Percentiles rank a stretch among this genome's conserved stretches.
Evolutionary conservation across 2,329 filamentous ascomycete genomes (phyloP).

Genomic region (Alternaria arbusti): DNA sequence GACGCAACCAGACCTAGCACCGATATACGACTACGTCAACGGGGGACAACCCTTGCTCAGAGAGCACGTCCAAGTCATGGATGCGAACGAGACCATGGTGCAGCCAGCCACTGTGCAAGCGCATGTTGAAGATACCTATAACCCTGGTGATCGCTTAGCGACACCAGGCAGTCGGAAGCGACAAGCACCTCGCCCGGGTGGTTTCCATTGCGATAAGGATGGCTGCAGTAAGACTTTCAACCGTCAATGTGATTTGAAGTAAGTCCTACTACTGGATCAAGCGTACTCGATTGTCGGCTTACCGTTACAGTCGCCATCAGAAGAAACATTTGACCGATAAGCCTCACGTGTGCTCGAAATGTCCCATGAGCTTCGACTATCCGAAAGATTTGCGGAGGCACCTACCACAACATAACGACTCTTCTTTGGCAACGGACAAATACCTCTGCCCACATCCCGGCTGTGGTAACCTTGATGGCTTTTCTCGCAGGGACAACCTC

Average conservation of each 20-base stretch:
- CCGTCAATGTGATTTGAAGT: constrained; percentile 46
- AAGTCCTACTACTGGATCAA: constrained; percentile 16
- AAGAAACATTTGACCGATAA: constrained; percentile 40
- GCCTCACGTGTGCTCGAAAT: constrained; percentile 41
- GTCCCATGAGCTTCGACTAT: constrained; percentile 42
- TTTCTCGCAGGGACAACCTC: constrained; percentile 46
- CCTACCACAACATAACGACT: constrained; percentile 31
- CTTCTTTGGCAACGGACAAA: constrained; percentile 14
- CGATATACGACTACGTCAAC: constrained; percentile 9
- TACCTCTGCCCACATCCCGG: constrained; percentile 33
- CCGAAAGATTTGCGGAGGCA: constrained; percentile 45
- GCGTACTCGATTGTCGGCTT: constrained; percentile 8
- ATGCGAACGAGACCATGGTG: constrained; percentile 38
- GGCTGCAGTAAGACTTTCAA: constrained; percentile 37
- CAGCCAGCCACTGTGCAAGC: constrained; percentile 32
- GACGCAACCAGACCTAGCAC: constrained; percentile 8
- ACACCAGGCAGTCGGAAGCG: constrained; percentile 16
- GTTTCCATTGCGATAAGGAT: constrained; percentile 30
- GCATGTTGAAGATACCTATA: constrained; percentile 39
- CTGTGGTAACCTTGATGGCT: constrained; percentile 38
- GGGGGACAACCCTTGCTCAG: constrained; percentile 12
- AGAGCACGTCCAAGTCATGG: constrained; percentile 19
- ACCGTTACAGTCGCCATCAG: constrained; percentile 37
- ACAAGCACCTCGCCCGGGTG: constrained; percentile 32
- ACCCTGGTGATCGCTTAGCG: constrained; percentile 34